A percentile compares a stretch with the other conserved stretches of the same genome.
phyloP scores from a whole-genome alignment of 306 rosid genomes.

The Adenanthera pavonina region DNA sequence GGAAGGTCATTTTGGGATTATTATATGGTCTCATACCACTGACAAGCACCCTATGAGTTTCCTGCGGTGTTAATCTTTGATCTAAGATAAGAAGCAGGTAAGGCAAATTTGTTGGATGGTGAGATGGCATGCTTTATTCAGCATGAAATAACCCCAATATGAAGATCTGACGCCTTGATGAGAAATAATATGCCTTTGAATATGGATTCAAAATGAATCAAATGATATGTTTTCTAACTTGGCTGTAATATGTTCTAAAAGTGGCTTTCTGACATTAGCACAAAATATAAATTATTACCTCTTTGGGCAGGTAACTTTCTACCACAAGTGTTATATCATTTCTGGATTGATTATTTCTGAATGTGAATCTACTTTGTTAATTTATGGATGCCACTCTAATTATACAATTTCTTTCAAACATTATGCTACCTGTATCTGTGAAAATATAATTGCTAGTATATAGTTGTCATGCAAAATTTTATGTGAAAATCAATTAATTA shows the following conservation, averaged over 20 bases:
- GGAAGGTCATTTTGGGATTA: neutral
- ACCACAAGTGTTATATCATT: neutral
- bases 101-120: slow-evolving; percentile 3
- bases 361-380: slow-evolving; percentile 21
- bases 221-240: neutral
- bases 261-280: neutral
- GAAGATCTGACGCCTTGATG: neutral
- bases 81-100: neutral
- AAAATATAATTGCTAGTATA: neutral
- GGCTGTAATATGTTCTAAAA: neutral
- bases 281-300: neutral
- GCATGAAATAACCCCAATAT: neutral
- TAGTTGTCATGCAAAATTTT: slow-evolving; percentile 19
- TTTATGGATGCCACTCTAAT: neutral
- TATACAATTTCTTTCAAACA: neutral
- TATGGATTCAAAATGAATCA: neutral
- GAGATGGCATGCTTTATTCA: slow-evolving; percentile 15
- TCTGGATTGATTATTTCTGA: slow-evolving; percentile 1
- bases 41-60: neutral
- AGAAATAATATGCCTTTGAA: neutral
- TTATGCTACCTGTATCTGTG: neutral
- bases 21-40: neutral
- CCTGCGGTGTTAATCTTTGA: slow-evolving; percentile 23
- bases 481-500: slow-evolving; percentile 27
- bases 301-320: neutral